Base-by-base conservation (phyloP, 192 early-diverging fungal species). In the Entomortierella beljakovae region DNA sequence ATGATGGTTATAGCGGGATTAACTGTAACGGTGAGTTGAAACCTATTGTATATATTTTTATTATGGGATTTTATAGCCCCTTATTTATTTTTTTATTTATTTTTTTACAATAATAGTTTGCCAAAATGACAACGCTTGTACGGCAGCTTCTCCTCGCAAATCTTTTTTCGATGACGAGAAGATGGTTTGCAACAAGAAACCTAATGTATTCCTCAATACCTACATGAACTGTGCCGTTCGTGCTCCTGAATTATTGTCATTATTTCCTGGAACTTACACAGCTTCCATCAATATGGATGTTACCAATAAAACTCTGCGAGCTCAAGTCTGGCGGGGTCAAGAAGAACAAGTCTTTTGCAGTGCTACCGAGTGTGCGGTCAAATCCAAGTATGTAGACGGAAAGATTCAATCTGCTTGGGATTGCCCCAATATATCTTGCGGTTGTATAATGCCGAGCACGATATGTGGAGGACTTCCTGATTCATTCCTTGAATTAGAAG, bases 391-490 rank as follows among this genome's bases (percentile, higher is more conserved):
- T 26, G 33, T 55, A 15, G 61, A 68, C 1, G 57, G 60, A 4
- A 57, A 43, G 2, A 46, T 64, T 11, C 46, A 64, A 42, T 77
- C 69, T 2, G 65, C 66, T 35, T 70, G 83, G 83, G 68, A 56
- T 20, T 90, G 89, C 61, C 61, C 68, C 8, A 28, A 56, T 0
- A 46, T 86, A 4, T 26, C 71, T 13, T 90, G 89, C 68, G 61
- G 62, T 20, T 90, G 89, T 56, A 32, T 76, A 35, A 64, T 64
- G 16, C 76, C 81, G 4, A 81, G 81, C 11, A 29, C 70, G 3
- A 86, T 90, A 46, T 90, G 89, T 58, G 87, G 89, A 16, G 86
- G 86, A 23, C 23, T 68, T 43, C 53, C 73, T n/a, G 83, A 82
- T 3, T 58, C 61, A 0, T 37, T 58, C 13, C 26, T 88, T 26